Conservation (phyloP, 1,139 yeast genomes). For the Geotrichum aggregatum region DNA sequence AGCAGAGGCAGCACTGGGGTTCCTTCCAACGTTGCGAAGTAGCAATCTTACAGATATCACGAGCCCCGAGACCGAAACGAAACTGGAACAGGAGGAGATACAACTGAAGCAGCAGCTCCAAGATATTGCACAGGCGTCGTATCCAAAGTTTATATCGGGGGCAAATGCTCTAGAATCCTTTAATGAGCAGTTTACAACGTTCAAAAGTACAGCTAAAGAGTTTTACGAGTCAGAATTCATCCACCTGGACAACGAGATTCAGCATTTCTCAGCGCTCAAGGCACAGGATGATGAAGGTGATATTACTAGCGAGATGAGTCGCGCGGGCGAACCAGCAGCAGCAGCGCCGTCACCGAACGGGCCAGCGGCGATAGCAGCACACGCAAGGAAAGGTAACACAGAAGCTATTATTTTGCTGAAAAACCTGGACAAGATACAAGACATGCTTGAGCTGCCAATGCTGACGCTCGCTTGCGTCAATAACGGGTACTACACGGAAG, state of each 20-base stretch:
- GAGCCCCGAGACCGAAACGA: conserved; percentile 11
- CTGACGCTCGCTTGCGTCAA: conserved; percentile 76
- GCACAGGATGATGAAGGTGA: conserved; percentile 1
- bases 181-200: conserved; percentile 23
- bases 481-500: conserved; percentile 85
- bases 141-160: conserved; percentile 26
- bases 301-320: too few relatives aligned
- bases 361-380: background rate
- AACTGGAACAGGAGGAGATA: conserved; percentile 5
- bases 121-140: conserved; percentile 8
- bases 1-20: conserved; percentile 1
- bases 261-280: conserved; percentile 11
- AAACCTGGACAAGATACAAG: conserved; percentile 69
- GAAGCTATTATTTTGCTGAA: conserved; percentile 43
- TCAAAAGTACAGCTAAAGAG: conserved; percentile 22
- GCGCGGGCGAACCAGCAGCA: background rate
- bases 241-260: conserved; percentile 18
- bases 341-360: background rate
- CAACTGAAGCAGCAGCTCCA: conserved; percentile 13
- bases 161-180: conserved; percentile 26
- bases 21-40: conserved; percentile 13
- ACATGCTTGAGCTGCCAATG: conserved; percentile 77
- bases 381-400: conserved; percentile 6
- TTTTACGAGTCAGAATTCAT: conserved; percentile 20
- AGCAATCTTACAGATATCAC: conserved; percentile 10